phyloP scores from a whole-genome alignment of 495 filamentous ascomycete genomes.

The Penicillium argentinense region DNA sequence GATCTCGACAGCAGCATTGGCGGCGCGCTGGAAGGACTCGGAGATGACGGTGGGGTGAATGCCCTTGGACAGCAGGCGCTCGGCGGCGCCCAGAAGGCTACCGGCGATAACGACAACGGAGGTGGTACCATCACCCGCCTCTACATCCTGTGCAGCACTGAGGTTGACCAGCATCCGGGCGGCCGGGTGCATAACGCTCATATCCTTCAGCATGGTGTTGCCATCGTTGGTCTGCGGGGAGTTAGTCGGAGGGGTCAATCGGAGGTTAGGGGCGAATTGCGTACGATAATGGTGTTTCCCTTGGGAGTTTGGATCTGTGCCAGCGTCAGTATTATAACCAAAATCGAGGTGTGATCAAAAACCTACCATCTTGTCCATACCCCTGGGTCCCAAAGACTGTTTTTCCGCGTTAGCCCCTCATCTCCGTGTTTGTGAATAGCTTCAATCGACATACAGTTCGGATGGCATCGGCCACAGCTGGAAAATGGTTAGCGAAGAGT shows the following conservation, averaged over 20 bases:
- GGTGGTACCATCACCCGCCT: constrained; percentile 97
- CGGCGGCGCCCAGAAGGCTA: constrained; percentile 89
- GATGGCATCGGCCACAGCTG: constrained; percentile 95
- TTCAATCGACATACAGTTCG: constrained; percentile 60
- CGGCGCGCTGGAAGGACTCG: constrained; percentile 94
- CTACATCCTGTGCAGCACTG: constrained; percentile 94
- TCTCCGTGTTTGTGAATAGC: constrained; percentile 20
- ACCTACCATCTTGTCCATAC: constrained; percentile 94
- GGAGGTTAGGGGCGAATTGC: constrained; percentile 18
- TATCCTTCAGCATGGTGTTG: constrained; percentile 97
- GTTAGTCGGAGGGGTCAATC: constrained; percentile 25
- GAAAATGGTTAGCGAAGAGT: constrained; percentile 14
- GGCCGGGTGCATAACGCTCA: constrained; percentile 98
- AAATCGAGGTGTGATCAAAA: background rate
- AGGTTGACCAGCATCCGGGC: constrained; percentile 99
- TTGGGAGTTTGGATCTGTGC: constrained; percentile 83
- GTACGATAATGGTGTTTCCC: constrained; percentile 89
- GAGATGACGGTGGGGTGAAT: constrained; percentile 98
- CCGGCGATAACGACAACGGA: constrained; percentile 98
- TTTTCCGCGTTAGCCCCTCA: constrained; percentile 47
- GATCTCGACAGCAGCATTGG: constrained; percentile 80
- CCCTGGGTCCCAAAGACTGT: constrained; percentile 68
- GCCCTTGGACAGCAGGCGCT: constrained; percentile 83
- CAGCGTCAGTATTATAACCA: constrained; percentile 22
- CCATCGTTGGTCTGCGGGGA: constrained; percentile 82